Evolutionary conservation across 73 alveolate species (phyloP), one percentile per base, ranked within the genome.

Genomic region (Breviolum minutum): DNA sequence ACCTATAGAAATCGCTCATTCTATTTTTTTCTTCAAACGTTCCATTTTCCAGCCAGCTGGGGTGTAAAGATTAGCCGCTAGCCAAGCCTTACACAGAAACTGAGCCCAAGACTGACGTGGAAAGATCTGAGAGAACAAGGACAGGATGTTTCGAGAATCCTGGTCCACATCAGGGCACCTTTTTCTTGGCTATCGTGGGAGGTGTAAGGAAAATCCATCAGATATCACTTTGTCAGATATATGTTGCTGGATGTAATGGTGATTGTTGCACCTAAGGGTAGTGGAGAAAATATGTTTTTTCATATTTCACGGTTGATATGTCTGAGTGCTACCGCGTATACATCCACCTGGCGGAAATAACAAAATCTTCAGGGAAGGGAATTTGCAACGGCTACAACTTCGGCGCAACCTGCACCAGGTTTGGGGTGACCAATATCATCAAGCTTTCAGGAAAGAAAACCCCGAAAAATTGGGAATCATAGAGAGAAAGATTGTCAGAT

Each of bases 101-200:
- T 77, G 87, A 63, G 87, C 27, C 10, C 76, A 48, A 17, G 22
- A 63, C 94, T 86, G 94, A 7, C 94, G 77, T 5, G 94, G 94
- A 40, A 86, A 86, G 70, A 86, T 86, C 94, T 86, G 80, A 29
- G 94, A 86, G 79, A 83, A 83, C 77, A 86, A 86, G 54, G 81
- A 22, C 81, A 61, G 7, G 94, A 61, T 73, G 54, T 73, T 61
- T 48, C 70, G 92, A 8, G 74, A 60, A 27, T 83, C 74, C 73
- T 61, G 17, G 19, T 26, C 61, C 63, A 14, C 63, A 13, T 62
- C 29, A 30, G 64, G 64, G 87, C 63, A 27, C 24, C n/a, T 20
- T 71, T 22, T 8, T 32, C 7, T 13, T 22, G 32, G 32, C 19
- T 8, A n/a, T n/a, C 5, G 26, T 22, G 30, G 30, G 32, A 8